These are phyloP conservation scores for Mitragyna speciosa DNA, from an alignment of 257 asterid species.

Conservation along the genomic window DNA sequence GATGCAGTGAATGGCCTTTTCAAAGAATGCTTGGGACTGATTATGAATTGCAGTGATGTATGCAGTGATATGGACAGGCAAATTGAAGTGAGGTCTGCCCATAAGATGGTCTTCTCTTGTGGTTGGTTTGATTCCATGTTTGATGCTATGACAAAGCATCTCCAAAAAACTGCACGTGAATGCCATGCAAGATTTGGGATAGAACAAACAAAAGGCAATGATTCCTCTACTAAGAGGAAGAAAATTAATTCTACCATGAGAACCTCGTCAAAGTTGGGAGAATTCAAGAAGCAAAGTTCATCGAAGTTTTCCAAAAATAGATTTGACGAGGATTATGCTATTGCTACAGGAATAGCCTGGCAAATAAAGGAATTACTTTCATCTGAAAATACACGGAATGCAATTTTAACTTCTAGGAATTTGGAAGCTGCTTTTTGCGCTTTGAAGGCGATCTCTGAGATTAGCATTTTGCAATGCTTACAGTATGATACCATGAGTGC, in stretches of 20 bases:
- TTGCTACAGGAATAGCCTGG: slow-evolving; percentile 86
- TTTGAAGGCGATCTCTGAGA: slow-evolving; percentile 74
- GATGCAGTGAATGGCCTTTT: slow-evolving; percentile 55
- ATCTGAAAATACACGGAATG: slow-evolving; percentile 57
- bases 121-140: slow-evolving; percentile 82
- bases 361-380: slow-evolving; percentile 82
- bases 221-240: slow-evolving; percentile 35
- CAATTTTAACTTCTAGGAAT: slow-evolving; percentile 46
- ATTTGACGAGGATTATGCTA: slow-evolving; percentile 57
- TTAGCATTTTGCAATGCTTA: slow-evolving; percentile 64
- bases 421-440: slow-evolving; percentile 51
- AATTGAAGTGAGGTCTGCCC: slow-evolving; percentile 74
- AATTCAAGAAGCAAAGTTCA: slow-evolving; percentile 36
- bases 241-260: slow-evolving; percentile 41
- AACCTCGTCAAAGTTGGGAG: slow-evolving; percentile 45
- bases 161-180: slow-evolving; percentile 61
- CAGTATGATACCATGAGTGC: slow-evolving; percentile 46
- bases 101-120: slow-evolving; percentile 68
- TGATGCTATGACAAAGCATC: slow-evolving; percentile 52
- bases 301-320: slow-evolving; percentile 23
- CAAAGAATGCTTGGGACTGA: slow-evolving; percentile 70
- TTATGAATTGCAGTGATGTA: slow-evolving; percentile 53
- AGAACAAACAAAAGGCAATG: slow-evolving; percentile 33
- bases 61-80: slow-evolving; percentile 55
- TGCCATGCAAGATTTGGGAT: slow-evolving; percentile 48